Conservation (phyloP, 164 flowering plant genomes). For the Aristolochia fimbriata region DNA sequence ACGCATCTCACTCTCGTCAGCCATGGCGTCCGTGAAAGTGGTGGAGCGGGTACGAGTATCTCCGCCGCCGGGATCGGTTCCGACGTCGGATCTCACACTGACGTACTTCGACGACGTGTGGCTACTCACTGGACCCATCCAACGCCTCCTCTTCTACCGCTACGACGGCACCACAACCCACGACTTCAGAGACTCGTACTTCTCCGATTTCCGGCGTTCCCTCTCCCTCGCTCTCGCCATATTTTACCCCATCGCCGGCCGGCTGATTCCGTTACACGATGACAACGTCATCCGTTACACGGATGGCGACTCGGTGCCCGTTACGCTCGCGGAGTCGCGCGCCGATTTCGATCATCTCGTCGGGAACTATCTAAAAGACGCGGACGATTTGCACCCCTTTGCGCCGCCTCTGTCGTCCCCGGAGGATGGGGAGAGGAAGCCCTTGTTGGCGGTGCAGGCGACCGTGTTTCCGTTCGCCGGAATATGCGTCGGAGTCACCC, state of each 20-base stretch:
- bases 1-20: too few species aligned
- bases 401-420: background rate
- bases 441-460: constrained; percentile 12
- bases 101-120: constrained; percentile 9
- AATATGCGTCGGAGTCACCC: constrained; percentile 8
- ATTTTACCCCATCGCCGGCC: constrained; percentile 32
- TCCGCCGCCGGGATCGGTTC: constrained; percentile 12
- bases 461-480: constrained; percentile 14
- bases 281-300: constrained; percentile 22
- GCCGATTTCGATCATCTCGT: constrained; percentile 4
- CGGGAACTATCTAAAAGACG: background rate
- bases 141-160: constrained; percentile 4
- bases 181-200: background rate
- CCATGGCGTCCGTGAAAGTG: too few species aligned
- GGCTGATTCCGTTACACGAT: constrained; percentile 11
- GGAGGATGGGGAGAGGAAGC: background rate
- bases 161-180: background rate
- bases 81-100: constrained; percentile 2
- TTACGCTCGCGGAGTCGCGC: constrained; percentile 14
- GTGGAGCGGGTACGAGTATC: too few species aligned
- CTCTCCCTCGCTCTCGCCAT: constrained; percentile 32
- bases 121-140: background rate
- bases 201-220: constrained; percentile 20
- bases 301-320: constrained; percentile 23
- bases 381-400: constrained; percentile 2